Evolutionary conservation across 768 basidiomycete genomes (phyloP).

Genomic region (Mycena belliarum): DNA sequence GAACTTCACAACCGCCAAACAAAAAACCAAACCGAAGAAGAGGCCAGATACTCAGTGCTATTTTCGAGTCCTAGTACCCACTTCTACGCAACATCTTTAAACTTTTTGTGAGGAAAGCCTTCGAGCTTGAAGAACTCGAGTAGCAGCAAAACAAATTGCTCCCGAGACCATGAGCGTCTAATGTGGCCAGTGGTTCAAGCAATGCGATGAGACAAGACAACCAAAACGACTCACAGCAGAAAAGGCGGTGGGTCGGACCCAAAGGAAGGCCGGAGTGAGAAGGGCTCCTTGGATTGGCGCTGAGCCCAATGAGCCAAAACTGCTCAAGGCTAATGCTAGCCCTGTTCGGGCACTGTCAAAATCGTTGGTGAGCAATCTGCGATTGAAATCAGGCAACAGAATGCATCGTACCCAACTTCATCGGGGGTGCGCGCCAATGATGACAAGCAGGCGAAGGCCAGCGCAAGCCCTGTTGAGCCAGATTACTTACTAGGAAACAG

Average conservation of each 20-base stretch:
- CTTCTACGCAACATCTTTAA: no score
- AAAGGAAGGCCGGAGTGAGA: conserved; percentile 30
- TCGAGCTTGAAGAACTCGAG: not conserved
- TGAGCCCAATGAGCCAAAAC: conserved; percentile 35
- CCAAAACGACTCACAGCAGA: conserved; percentile 36
- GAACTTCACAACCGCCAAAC: no score
- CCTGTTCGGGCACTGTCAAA: conserved; percentile 38
- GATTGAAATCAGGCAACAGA: no score
- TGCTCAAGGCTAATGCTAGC: conserved; percentile 34
- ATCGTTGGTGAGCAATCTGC: no score
- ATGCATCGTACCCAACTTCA: conserved; percentile 37
- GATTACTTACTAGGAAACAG: not conserved
- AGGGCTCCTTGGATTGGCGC: conserved; percentile 37
- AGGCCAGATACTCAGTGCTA: no score
- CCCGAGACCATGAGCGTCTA: not conserved
- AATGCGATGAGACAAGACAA: no score
- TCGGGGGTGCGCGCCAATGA: conserved; percentile 32
- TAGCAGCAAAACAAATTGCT: not conserved
- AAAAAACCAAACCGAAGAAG: no score
- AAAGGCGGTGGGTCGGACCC: conserved; percentile 35
- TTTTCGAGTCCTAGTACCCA: no score
- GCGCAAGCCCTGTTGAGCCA: conserved; percentile 32
- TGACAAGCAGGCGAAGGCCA: conserved; percentile 29
- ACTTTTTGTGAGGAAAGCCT: not conserved
- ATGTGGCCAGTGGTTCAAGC: no score